Conservation (phyloP, 192 early-diverging fungal genomes). For the Entomortierella lignicola region DNA sequence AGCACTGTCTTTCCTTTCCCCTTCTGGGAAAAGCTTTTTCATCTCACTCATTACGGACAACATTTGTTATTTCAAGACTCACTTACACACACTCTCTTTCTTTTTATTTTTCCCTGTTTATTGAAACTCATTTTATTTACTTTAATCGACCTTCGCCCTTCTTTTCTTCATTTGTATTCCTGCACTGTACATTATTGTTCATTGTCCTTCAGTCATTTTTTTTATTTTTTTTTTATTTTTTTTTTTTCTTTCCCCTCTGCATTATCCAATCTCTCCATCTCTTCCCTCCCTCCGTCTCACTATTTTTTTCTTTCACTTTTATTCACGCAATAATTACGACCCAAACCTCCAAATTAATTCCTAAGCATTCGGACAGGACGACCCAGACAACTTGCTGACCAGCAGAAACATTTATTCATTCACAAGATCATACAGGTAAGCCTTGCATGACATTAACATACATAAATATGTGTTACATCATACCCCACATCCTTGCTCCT, state of each 20-base stretch:
- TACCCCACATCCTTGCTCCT: neutral
- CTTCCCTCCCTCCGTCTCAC: neutral
- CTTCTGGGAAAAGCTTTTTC: neutral
- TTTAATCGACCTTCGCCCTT: no score
- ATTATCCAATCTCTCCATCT: neutral
- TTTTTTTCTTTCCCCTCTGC: constrained; percentile 3
- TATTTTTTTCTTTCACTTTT: neutral
- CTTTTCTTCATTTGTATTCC: no score
- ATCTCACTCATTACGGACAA: no score
- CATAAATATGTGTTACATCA: neutral
- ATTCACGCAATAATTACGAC: neutral
- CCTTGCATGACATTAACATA: neutral
- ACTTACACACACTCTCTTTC: constrained; percentile 3
- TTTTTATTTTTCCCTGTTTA: neutral
- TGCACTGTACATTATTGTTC: neutral
- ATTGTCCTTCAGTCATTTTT: neutral
- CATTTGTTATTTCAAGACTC: no score
- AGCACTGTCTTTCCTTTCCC: neutral
- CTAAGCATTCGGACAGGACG: neutral
- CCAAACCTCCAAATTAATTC: no score
- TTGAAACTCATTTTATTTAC: neutral
- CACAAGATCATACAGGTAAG: neutral
- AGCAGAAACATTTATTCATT: neutral
- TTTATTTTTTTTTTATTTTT: constrained; percentile 2
- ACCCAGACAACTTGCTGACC: neutral